These are phyloP conservation scores for Phyllosticta citribraziliensis DNA, from an alignment of 2,329 filamentous ascomycete species.

Conservation along the genomic window DNA sequence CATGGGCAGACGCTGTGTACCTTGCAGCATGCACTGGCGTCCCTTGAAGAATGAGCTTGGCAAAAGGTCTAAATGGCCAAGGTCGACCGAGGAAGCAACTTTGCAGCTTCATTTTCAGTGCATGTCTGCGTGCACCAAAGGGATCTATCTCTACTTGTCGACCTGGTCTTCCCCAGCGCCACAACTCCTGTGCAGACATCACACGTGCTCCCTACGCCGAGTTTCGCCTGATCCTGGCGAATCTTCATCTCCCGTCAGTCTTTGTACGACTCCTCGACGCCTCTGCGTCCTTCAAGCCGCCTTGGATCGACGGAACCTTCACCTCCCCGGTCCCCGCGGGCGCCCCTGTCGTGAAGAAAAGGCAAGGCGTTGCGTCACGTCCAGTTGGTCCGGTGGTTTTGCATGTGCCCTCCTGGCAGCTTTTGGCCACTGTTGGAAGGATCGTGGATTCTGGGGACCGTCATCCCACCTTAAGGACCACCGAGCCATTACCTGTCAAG, in stretches of 20 bases:
- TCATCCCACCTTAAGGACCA: not conserved
- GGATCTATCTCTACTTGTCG: not conserved
- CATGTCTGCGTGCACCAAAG: not conserved
- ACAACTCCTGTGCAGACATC: constrained; percentile 5
- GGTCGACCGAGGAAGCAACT: not conserved
- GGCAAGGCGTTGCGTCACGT: not conserved
- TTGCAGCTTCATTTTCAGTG: not conserved
- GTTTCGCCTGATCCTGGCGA: constrained; percentile 3
- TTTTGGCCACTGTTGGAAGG: not conserved
- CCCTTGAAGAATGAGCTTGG: constrained; percentile 9
- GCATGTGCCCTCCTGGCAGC: not conserved
- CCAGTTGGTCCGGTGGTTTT: not conserved
- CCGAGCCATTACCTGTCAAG: constrained; percentile 1
- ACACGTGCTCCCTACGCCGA: constrained; percentile 5
- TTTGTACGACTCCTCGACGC: constrained; percentile 5
- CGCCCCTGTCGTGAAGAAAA: constrained; percentile 7
- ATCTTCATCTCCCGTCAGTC: constrained; percentile 8
- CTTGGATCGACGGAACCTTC: constrained; percentile 8
- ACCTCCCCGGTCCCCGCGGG: constrained; percentile 4
- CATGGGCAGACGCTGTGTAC: constrained; percentile 4
- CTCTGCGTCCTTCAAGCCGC: constrained; percentile 8
- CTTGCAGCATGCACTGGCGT: constrained; percentile 8
- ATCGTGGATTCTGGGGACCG: not conserved
- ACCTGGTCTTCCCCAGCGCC: not conserved
- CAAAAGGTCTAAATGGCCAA: constrained; percentile 1